Evolutionary conservation across 345 rosid genomes (phyloP).

Genomic region (Acer negundo): DNA sequence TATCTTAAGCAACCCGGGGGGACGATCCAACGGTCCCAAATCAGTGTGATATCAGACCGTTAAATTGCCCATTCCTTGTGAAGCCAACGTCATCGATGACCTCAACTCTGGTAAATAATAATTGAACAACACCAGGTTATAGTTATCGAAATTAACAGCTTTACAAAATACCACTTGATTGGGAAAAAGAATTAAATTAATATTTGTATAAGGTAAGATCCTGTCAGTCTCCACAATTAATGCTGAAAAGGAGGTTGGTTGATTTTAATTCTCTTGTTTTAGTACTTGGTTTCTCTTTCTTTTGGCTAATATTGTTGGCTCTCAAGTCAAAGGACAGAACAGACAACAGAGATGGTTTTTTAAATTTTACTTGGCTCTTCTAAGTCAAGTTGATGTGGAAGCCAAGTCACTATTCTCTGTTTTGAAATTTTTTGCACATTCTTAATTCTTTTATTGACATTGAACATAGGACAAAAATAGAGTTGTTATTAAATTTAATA

Average conservation of each 20-base stretch:
- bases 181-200: too few species aligned
- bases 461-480: too few species aligned
- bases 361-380: not conserved
- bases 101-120: not conserved
- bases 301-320: not conserved
- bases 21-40: too few species aligned
- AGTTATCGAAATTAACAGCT: not conserved
- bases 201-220: not conserved
- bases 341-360: not conserved
- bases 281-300: not conserved
- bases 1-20: too few species aligned
- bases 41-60: not conserved
- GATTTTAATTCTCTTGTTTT: not conserved
- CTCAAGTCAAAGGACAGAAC: not conserved
- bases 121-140: too few species aligned
- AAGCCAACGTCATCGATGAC: slow-evolving; percentile 8
- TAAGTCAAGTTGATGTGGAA: slow-evolving; percentile 4
- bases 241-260: not conserved
- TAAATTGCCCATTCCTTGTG: too few species aligned
- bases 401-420: not conserved
- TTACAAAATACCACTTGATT: too few species aligned
- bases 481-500: too few species aligned
- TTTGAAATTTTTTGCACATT: too few species aligned
- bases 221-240: not conserved
- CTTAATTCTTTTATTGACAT: too few species aligned